A percentile compares a stretch with the other conserved stretches of the same genome.
These are phyloP conservation scores for Penicillium rolfsii DNA, from an alignment of 2,329 filamentous ascomycete species.

Conservation along the genomic window DNA sequence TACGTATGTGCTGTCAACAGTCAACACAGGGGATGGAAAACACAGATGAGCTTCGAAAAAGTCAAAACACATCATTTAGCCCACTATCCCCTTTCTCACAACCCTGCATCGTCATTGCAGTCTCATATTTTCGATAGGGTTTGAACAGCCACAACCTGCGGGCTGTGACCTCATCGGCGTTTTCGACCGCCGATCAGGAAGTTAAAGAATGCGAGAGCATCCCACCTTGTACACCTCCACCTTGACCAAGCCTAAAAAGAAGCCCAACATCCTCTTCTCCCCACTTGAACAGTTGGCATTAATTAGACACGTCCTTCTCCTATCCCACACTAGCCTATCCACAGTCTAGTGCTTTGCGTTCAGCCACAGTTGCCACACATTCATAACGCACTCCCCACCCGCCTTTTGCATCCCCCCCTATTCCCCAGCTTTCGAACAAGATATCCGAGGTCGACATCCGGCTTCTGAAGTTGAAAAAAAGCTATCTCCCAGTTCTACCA, in stretches of 20 bases:
- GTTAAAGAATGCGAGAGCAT: slow-evolving; percentile 13
- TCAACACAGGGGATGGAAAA: neutral
- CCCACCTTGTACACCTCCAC: slow-evolving; percentile 4
- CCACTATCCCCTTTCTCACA: neutral
- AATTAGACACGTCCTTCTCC: neutral
- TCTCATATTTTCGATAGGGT: neutral
- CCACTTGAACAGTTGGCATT: neutral
- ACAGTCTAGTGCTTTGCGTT: slow-evolving; percentile 17
- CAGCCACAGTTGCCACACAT: slow-evolving; percentile 16
- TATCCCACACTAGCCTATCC: slow-evolving; percentile 15
- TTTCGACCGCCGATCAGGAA: slow-evolving; percentile 12
- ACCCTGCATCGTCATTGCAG: neutral
- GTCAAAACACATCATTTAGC: neutral
- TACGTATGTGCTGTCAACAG: slow-evolving; percentile 1
- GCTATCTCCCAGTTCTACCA: neutral
- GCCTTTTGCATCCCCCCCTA: neutral
- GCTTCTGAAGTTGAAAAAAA: neutral
- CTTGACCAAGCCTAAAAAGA: neutral
- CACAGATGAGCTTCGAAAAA: neutral
- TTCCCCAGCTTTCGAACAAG: neutral
- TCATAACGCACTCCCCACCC: slow-evolving; percentile 1
- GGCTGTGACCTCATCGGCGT: slow-evolving; percentile 21
- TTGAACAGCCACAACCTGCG: slow-evolving; percentile 10
- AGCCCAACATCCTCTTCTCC: neutral
- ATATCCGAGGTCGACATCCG: neutral